phyloP scores from a whole-genome alignment of 1,284 basidiomycete species.

The Sphaerobolus stellatus region DNA sequence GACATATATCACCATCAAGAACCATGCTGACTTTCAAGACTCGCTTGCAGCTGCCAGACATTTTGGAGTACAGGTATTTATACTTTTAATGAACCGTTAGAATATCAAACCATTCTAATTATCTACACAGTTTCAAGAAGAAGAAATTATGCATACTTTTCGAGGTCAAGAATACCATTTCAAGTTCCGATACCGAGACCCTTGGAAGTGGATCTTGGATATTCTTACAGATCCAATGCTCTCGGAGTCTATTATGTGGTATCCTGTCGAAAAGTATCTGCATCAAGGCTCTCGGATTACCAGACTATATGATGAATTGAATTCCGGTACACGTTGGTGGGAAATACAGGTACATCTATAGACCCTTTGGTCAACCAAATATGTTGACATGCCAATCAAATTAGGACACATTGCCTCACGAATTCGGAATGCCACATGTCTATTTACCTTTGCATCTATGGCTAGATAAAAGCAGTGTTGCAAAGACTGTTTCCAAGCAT shows the following conservation, averaged over 20 bases:
- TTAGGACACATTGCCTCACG: too few relatives aligned
- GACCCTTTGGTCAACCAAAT: not conserved
- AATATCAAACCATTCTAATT: not conserved
- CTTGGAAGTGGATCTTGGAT: not conserved
- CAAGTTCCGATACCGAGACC: not conserved
- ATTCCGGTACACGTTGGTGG: too few relatives aligned
- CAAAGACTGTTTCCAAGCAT: constrained; percentile 27
- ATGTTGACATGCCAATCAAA: too few relatives aligned
- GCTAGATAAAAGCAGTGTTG: constrained; percentile 30
- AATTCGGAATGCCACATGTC: constrained; percentile 22
- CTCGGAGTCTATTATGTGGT: not conserved
- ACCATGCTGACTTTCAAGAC: not conserved
- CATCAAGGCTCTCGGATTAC: not conserved
- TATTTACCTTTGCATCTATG: constrained; percentile 31
- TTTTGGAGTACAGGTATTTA: not conserved
- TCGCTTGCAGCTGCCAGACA: not conserved
- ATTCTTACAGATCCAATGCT: not conserved
- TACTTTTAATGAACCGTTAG: not conserved
- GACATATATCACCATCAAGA: not conserved
- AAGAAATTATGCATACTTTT: not conserved
- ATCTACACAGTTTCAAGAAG: not conserved
- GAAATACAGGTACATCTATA: constrained; percentile 19
- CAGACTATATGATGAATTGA: constrained; percentile 26
- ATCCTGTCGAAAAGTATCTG: not conserved
- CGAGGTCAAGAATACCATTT: not conserved